Evolutionary conservation across 805 yeast species (phyloP), one percentile per base, ranked within the genome.

Genomic region (Diddensiella caesifluorescens): DNA sequence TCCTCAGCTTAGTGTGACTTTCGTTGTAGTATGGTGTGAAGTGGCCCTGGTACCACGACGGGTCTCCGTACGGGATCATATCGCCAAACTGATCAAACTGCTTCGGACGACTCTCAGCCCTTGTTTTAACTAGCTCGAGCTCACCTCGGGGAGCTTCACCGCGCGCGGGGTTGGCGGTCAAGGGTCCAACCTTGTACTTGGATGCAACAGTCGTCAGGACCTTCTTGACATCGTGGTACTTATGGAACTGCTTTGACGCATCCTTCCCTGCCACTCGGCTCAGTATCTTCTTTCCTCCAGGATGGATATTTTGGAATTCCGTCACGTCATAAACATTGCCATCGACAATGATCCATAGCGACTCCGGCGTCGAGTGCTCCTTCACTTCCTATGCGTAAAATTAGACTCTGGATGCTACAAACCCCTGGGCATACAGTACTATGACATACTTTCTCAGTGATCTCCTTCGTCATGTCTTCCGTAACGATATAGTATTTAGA

Each of bases 341-440:
- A 53, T 86, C 80, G 46, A 86, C 71, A 42, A 86, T 73, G 70
- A 90, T 77, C 95, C 96, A 90, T 32, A 86, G 65, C 53, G 84
- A 87, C 13, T 80, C 83, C 31, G 79, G 74, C n/a, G 77, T 68
- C 60, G 75, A 78, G 71, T 89, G 97, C 52, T 70, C 59, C 23
- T 79, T 72, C 40, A 88, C 77, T 60, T 88, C 85, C 50, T 53
- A 9, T 21, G 12, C 10, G 35, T 15, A 25, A 25, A 25, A 25
- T 9, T 12, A 25, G 12, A 9, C 27, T 9, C 9, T 9, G 27
- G 9, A 25, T 12, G 12, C 12, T 23, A 23, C 12, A 23, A 7
- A 23, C 12, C 12, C 7, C 7, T 23, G 12, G 12, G 7, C 27
- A 23, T 23, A 5, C 5, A 13, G n/a, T 5, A 27, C 15, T 27